Evolutionary conservation across 2,329 filamentous ascomycete genomes (phyloP).

Genomic region (Ophiocordyceps australis): DNA sequence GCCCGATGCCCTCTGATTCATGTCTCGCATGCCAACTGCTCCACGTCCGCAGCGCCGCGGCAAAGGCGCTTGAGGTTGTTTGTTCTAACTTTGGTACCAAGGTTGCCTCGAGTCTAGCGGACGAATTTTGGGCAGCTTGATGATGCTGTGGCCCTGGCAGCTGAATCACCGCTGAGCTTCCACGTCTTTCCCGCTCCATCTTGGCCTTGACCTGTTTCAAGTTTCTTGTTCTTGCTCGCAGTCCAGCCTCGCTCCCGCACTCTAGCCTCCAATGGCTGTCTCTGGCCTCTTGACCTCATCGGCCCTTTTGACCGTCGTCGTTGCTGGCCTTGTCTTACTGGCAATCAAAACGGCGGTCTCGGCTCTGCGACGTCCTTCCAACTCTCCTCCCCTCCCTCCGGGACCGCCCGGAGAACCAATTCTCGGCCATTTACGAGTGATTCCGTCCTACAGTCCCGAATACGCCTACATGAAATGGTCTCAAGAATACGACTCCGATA

Average conservation of each 20-base stretch:
- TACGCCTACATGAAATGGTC: conserved; percentile 12
- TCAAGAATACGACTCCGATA: conserved; percentile 29
- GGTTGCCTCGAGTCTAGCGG: too few relatives aligned
- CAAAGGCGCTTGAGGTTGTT: too few relatives aligned
- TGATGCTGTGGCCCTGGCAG: too few relatives aligned
- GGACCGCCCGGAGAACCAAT: conserved; percentile 17
- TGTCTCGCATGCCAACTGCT: too few relatives aligned
- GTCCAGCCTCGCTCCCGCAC: conserved; percentile 1
- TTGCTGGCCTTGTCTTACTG: conserved; percentile 1
- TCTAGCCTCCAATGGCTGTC: conserved; percentile 1
- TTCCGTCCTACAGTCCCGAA: conserved; percentile 15
- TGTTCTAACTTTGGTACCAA: too few relatives aligned
- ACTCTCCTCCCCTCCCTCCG: conserved; percentile 10
- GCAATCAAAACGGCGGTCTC: conserved; percentile 1
- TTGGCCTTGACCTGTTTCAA: too few relatives aligned
- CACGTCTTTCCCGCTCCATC: too few relatives aligned
- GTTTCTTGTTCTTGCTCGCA: not conserved
- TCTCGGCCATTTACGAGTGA: conserved; percentile 23
- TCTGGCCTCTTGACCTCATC: too few relatives aligned
- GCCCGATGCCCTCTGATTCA: too few relatives aligned
- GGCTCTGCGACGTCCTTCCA: conserved; percentile 1
- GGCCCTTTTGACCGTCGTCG: conserved; percentile 1
- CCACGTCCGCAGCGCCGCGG: too few relatives aligned
- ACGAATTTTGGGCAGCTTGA: too few relatives aligned
- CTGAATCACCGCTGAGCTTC: too few relatives aligned